These are phyloP conservation scores for Gyrodon lividus DNA, from an alignment of 768 basidiomycete species.

Conservation along the genomic window DNA sequence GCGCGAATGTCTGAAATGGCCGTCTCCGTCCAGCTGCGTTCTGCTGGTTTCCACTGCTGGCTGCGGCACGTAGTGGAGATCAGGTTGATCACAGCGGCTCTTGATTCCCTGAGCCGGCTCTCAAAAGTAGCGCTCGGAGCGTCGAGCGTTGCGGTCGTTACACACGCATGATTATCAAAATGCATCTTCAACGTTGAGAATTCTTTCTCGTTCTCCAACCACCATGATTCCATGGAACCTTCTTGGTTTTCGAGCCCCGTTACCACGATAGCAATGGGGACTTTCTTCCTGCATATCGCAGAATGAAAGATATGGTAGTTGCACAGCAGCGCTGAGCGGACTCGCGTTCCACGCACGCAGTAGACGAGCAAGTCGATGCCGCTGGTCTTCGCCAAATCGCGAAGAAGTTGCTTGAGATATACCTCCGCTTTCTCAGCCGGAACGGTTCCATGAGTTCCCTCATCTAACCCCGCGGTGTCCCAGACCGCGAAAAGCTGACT, in stretches of 20 bases:
- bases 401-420: slow-evolving; percentile 36
- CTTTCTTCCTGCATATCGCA: slow-evolving; percentile 38
- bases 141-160: slow-evolving; percentile 27
- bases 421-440: slow-evolving; percentile 31
- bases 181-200: slow-evolving; percentile 27
- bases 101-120: slow-evolving; percentile 27
- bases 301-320: slow-evolving; percentile 42
- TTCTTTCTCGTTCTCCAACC: slow-evolving; percentile 22
- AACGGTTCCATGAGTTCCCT: slow-evolving; percentile 25
- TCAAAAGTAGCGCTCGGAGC: slow-evolving; percentile 8
- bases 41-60: slow-evolving; percentile 28
- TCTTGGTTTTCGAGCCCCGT: slow-evolving; percentile 42
- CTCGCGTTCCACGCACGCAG: slow-evolving; percentile 39
- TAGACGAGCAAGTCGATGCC: slow-evolving; percentile 43
- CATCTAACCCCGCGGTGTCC: slow-evolving; percentile 37
- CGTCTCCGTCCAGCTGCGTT: slow-evolving; percentile 27
- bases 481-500: slow-evolving; percentile 24
- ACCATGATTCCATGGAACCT: slow-evolving; percentile 34
- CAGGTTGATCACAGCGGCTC: slow-evolving; percentile 17
- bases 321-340: slow-evolving; percentile 31
- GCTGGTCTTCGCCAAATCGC: slow-evolving; percentile 30
- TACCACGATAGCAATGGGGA: slow-evolving; percentile 41
- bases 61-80: slow-evolving; percentile 18
- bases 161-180: slow-evolving; percentile 32
- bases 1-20: slow-evolving; percentile 27